A percentile compares a stretch with the other conserved stretches of the same genome.
Evolutionary conservation across 2,329 filamentous ascomycete species (phyloP).

Genomic region (Neofusicoccum laricinum): DNA sequence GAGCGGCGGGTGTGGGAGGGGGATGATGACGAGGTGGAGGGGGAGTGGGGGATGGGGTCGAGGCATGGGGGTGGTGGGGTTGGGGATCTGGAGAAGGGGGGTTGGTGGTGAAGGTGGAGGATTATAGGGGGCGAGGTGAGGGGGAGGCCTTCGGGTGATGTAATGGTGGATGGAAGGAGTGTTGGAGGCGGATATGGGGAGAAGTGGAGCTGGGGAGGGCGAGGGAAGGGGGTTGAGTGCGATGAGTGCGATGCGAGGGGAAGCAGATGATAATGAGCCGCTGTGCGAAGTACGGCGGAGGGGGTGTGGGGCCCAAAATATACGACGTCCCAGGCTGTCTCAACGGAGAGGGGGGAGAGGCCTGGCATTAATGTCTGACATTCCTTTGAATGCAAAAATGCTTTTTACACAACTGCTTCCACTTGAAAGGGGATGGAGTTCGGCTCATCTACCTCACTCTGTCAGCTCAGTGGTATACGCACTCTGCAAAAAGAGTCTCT

Average conservation of each 20-base stretch:
- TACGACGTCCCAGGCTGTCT: background rate
- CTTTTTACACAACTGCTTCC: no score
- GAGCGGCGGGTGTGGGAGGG: background rate
- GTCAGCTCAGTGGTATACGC: no score
- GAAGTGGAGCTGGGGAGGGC: background rate
- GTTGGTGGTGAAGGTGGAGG: background rate
- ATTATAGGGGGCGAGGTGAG: background rate
- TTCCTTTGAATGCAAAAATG: background rate
- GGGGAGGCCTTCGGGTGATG: no score
- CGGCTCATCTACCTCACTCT: no score
- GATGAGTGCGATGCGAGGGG: background rate
- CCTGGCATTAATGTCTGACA: conserved; percentile 4
- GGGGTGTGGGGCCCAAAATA: background rate
- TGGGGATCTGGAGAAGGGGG: background rate
- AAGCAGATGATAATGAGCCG: no score
- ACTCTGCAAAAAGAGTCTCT: no score
- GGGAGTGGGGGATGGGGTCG: background rate
- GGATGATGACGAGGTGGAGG: background rate
- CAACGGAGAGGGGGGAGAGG: background rate
- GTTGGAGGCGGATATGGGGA: no score
- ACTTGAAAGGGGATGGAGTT: no score
- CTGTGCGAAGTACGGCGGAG: no score
- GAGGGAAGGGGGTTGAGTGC: background rate
- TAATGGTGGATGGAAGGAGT: background rate
- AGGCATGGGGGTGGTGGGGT: background rate